These are phyloP conservation scores for Penicillium sp. DNA, from an alignment of 2,329 filamentous ascomycete genomes.

Conservation along the genomic window DNA sequence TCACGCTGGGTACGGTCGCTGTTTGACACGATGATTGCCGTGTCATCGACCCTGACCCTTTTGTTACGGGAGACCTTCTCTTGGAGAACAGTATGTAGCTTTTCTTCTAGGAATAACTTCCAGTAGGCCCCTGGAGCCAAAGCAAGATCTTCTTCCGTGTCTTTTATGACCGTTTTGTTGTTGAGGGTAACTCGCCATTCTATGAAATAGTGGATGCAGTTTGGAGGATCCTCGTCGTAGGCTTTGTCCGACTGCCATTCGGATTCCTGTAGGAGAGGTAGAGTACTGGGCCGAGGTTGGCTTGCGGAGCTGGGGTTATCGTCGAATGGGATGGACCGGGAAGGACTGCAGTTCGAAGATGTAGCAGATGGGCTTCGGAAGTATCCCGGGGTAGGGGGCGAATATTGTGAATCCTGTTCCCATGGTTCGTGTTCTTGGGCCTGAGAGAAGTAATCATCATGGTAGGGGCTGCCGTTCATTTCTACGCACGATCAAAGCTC, in stretches of 20 bases:
- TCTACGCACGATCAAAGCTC: not conserved
- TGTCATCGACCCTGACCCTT: constrained; percentile 10
- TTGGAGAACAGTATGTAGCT: constrained; percentile 13
- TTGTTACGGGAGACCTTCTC: constrained; percentile 4
- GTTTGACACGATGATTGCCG: constrained; percentile 24
- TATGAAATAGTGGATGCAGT: constrained; percentile 9
- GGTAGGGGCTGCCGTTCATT: not conserved
- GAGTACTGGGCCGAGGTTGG: not conserved
- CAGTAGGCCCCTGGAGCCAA: constrained; percentile 15
- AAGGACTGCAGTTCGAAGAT: not conserved
- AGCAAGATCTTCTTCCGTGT: constrained; percentile 18
- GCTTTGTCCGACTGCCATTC: not conserved
- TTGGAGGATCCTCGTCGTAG: not conserved
- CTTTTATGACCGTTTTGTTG: constrained; percentile 11
- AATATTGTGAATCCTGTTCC: not conserved
- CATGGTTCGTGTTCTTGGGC: not conserved
- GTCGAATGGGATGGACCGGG: not conserved
- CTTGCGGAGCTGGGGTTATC: not conserved
- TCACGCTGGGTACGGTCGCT: constrained; percentile 30
- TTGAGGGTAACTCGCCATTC: constrained; percentile 30
- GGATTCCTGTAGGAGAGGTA: not conserved
- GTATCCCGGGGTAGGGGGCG: not conserved
- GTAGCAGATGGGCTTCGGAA: not conserved
- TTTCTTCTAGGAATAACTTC: constrained; percentile 12
- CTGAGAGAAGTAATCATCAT: not conserved